A percentile compares a stretch with the other conserved stretches of the same genome.
Evolutionary conservation across 495 filamentous ascomycete species (phyloP).

Genomic region (Cairneyella variabilis): DNA sequence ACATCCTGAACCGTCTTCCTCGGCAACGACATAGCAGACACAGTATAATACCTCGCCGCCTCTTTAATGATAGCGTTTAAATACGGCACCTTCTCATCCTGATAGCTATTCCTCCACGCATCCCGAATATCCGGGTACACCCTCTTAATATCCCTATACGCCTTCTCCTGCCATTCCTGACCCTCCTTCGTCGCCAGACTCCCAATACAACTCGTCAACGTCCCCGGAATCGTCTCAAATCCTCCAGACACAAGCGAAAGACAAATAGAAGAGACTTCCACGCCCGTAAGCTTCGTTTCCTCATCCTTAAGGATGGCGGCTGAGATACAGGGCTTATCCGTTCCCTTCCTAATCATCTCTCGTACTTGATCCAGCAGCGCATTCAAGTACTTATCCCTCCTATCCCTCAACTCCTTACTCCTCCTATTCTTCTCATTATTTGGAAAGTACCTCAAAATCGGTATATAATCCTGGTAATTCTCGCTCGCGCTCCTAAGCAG

Average conservation of each 20-base stretch:
- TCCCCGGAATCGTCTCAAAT: constrained; percentile 59
- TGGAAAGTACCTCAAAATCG: constrained; percentile 53
- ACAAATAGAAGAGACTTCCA: constrained; percentile 57
- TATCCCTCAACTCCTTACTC: constrained; percentile 51
- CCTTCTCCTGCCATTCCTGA: constrained; percentile 59
- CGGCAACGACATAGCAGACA: constrained; percentile 49
- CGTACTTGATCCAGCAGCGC: constrained; percentile 48
- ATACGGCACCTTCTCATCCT: constrained; percentile 46
- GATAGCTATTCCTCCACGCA: constrained; percentile 43
- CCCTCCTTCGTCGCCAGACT: constrained; percentile 49
- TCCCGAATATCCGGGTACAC: constrained; percentile 42
- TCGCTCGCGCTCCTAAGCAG: constrained; percentile 56
- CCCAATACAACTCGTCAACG: constrained; percentile 58
- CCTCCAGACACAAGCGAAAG: constrained; percentile 60
- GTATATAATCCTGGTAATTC: constrained; percentile 62
- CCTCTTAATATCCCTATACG: constrained; percentile 51
- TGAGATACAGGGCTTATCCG: constrained; percentile 60
- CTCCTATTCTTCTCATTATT: constrained; percentile 45
- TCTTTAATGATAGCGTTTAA: constrained; percentile 51
- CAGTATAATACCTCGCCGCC: constrained; percentile 51
- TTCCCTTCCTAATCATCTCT: constrained; percentile 54
- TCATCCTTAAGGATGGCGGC: constrained; percentile 61
- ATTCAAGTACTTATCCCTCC: constrained; percentile 57
- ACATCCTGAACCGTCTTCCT: constrained; percentile 49
- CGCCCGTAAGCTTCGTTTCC: constrained; percentile 52